Percentiles rank a stretch among this genome's conserved stretches.
phyloP scores from a whole-genome alignment of 1,139 yeast species.

The Petasospora rhodanensis region DNA sequence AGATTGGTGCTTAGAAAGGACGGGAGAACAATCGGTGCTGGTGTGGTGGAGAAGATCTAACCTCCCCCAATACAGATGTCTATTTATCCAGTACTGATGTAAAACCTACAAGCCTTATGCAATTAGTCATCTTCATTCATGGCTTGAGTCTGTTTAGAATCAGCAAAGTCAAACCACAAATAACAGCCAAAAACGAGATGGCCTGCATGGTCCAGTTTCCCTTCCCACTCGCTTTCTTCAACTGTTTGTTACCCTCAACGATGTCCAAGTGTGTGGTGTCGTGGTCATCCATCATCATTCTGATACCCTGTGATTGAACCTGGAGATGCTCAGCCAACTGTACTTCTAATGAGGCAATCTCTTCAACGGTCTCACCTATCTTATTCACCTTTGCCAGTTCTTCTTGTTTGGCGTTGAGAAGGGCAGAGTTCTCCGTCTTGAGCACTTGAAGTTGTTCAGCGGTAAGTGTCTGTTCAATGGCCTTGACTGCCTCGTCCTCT shows the following conservation, averaged over 20 bases:
- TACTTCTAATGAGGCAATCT: slow-evolving; percentile 72
- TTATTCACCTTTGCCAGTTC: slow-evolving; percentile 65
- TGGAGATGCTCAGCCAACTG: slow-evolving; percentile 75
- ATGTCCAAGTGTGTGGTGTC: slow-evolving; percentile 68
- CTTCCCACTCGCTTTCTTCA: slow-evolving; percentile 64
- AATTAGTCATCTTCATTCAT: too few species aligned
- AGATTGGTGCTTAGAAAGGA: slow-evolving; percentile 81
- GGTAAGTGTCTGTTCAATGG: slow-evolving; percentile 9
- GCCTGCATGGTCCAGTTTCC: slow-evolving; percentile 70
- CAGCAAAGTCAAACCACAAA: slow-evolving; percentile 4
- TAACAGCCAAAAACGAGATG: slow-evolving; percentile 31
- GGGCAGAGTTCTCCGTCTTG: slow-evolving; percentile 66
- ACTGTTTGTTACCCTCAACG: slow-evolving; percentile 65
- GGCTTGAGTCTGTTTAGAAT: slow-evolving; percentile 5
- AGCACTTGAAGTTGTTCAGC: slow-evolving; percentile 60
- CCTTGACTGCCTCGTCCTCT: slow-evolving; percentile 26
- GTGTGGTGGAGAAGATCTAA: slow-evolving; percentile 40
- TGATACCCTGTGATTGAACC: slow-evolving; percentile 71
- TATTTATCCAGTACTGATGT: too few species aligned
- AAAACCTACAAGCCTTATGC: too few species aligned
- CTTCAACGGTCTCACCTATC: slow-evolving; percentile 76
- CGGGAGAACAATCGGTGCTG: slow-evolving; percentile 88
- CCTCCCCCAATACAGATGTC: too few species aligned
- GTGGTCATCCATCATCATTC: slow-evolving; percentile 63
- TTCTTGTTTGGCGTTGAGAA: slow-evolving; percentile 55